A percentile compares a stretch with the other conserved stretches of the same genome.
Evolutionary conservation across 257 asterid genomes (phyloP).

Genomic region (Solanum phureja): DNA sequence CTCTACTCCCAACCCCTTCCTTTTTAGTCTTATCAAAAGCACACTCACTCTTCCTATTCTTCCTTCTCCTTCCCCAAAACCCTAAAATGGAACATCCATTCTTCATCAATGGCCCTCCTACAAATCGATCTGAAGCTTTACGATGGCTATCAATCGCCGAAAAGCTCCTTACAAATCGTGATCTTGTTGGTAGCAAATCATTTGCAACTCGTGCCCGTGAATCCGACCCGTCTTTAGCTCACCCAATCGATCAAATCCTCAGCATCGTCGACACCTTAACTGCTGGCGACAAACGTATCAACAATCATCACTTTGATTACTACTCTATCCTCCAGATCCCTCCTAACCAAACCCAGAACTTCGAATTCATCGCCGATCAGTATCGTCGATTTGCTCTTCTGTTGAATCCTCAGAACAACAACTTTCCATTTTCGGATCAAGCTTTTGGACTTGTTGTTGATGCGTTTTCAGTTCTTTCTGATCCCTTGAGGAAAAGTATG

Average conservation of each 20-base stretch:
- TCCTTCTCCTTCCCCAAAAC: not conserved
- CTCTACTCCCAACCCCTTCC: not conserved
- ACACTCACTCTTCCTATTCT: fast-evolving
- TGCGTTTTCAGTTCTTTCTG: constrained; percentile 68
- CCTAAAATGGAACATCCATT: constrained; percentile 66
- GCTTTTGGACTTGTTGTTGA: constrained; percentile 71
- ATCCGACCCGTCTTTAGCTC: constrained; percentile 63
- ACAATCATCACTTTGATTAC: constrained; percentile 48
- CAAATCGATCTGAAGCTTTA: constrained; percentile 69
- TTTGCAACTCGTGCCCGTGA: constrained; percentile 91
- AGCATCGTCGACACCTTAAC: constrained; percentile 72
- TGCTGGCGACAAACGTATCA: constrained; percentile 67
- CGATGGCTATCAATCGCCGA: constrained; percentile 82
- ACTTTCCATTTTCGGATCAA: constrained; percentile 63
- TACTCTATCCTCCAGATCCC: constrained; percentile 69
- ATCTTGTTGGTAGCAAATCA: constrained; percentile 71
- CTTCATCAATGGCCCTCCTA: constrained; percentile 28
- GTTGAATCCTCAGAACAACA: constrained; percentile 64
- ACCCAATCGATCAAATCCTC: constrained; percentile 59
- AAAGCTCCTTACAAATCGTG: constrained; percentile 69
- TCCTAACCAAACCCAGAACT: constrained; percentile 48
- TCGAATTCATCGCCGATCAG: constrained; percentile 51
- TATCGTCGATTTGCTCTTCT: constrained; percentile 49
- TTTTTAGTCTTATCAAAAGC: not conserved
- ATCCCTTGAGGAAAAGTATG: constrained; percentile 46